These are phyloP conservation scores for Starmerella roubikii DNA, from an alignment of 805 yeast genomes.

Conservation along the genomic window DNA sequence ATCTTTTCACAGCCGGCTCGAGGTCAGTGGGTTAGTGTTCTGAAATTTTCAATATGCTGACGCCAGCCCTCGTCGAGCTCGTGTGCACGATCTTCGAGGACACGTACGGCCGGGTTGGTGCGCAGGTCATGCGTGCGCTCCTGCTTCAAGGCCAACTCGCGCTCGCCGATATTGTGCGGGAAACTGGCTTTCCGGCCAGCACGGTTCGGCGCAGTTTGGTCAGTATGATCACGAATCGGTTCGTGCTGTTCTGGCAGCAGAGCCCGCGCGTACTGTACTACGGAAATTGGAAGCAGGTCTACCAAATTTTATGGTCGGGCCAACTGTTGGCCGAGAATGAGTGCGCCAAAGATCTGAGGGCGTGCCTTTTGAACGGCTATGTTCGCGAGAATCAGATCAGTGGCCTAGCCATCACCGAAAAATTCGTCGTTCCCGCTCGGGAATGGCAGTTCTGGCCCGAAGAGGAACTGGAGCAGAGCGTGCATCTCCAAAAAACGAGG, in stretches of 20 bases:
- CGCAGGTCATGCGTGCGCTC: conserved; percentile 44
- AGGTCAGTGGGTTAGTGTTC: no score
- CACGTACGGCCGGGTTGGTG: conserved; percentile 57
- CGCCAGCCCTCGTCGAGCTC: conserved; percentile 18
- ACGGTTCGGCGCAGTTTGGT: conserved; percentile 55
- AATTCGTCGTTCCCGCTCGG: conserved; percentile 34
- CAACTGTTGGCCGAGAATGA: conserved; percentile 43
- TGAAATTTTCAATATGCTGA: background rate
- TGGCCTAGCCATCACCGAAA: background rate
- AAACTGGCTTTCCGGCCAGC: conserved; percentile 35
- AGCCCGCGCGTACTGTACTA: conserved; percentile 34
- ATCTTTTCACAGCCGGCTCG: no score
- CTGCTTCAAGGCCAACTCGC: conserved; percentile 56
- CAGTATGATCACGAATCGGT: conserved; percentile 63
- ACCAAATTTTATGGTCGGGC: conserved; percentile 59
- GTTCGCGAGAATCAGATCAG: background rate
- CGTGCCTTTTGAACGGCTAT: background rate
- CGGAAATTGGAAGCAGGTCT: conserved; percentile 50
- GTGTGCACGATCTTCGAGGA: conserved; percentile 12
- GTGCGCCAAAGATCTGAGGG: conserved; percentile 42
- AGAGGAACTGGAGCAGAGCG: conserved; percentile 17
- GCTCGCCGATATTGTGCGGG: conserved; percentile 38
- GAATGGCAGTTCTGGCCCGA: conserved; percentile 26
- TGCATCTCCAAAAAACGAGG: conserved; percentile 10
- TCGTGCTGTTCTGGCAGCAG: conserved; percentile 55